Evolutionary conservation across 768 basidiomycete genomes (phyloP), one percentile per base, ranked within the genome.

Genomic region (Psilocybe azurescens): DNA sequence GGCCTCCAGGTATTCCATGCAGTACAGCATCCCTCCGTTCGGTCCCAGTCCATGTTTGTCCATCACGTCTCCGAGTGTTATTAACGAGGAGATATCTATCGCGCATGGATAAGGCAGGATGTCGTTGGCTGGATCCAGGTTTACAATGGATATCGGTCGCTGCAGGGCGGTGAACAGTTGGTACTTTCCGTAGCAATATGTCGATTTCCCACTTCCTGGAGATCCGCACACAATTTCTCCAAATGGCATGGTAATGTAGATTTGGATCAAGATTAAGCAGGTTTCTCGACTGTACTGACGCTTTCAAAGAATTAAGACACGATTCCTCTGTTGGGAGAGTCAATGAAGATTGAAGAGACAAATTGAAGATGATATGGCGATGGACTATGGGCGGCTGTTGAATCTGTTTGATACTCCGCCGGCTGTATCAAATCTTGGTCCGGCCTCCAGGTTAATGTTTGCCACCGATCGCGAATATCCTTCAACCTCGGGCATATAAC

Each of bases 21-120:
- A 97, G 70, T 95, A 99, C 29, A 99, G 76, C 89, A 98, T 93
- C 5, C 87, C 97, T 13, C 97, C 97, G 67, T 99, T 99, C 0
- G 97, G 97, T 0, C 97, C 97, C 1, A 99, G 82, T 0, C 86
- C 86, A 67, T 90, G 86, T 56, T 88, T 86, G 11, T 87, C 75
- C 96, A 98, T 97, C 16, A 87, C 94, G 67, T 94, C 91, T 52
- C 89, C 79, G 39, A 99, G 86, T 0, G 90, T 94, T 73, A 99
- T 92, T 58, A 99, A 85, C 0, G 86, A 86, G 0, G 91, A 82
- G 54, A 99, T 91, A 72, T 92, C 88, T 72, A 99, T 80, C 0
- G 91, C 87, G 72, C 94, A 97, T 30, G 95, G 95, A 75, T 99
- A 99, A 24, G 94, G 89, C 30, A 96, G 89, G 60, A 83, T 79